Evolutionary conservation across 345 rosid genomes (phyloP).

Genomic region (Corymbia maculata): DNA sequence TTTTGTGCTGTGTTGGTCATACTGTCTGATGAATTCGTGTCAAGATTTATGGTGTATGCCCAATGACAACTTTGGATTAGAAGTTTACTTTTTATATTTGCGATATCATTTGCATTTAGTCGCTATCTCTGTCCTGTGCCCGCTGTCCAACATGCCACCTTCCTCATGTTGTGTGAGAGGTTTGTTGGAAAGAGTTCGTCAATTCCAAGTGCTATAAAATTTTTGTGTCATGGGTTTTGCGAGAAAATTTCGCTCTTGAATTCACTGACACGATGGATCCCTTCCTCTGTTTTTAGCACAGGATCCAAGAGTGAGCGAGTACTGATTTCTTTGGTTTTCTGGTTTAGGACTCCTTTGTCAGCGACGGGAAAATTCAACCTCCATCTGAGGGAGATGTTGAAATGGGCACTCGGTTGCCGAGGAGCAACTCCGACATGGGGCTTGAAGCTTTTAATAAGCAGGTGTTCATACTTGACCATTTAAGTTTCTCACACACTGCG

Average conservation of each 20-base stretch:
- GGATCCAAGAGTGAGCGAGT: not conserved
- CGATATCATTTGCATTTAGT: not conserved
- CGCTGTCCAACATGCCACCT: not conserved
- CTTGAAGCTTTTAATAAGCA: conserved; percentile 61
- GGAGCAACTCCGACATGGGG: conserved; percentile 46
- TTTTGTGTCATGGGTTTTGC: not conserved
- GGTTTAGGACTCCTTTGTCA: conserved; percentile 39
- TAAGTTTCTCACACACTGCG: not conserved
- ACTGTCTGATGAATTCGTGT: not conserved
- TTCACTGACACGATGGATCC: not conserved
- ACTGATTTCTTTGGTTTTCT: not conserved
- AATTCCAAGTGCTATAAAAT: not conserved
- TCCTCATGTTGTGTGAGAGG: not conserved
- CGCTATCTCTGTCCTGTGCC: not conserved
- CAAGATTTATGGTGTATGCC: not conserved
- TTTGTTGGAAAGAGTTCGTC: not conserved
- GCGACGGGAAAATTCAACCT: conserved; percentile 20
- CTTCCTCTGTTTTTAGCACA: not conserved
- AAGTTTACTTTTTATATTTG: not conserved
- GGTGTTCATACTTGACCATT: conserved; percentile 9
- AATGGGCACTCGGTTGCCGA: conserved; percentile 38
- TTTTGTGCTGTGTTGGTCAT: not conserved
- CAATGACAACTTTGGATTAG: not conserved
- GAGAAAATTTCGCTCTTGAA: not conserved
- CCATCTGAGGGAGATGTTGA: conserved; percentile 35